These are phyloP conservation scores for Aphanoascus verrucosus DNA, from an alignment of 2,329 filamentous ascomycete genomes.

Conservation along the genomic window DNA sequence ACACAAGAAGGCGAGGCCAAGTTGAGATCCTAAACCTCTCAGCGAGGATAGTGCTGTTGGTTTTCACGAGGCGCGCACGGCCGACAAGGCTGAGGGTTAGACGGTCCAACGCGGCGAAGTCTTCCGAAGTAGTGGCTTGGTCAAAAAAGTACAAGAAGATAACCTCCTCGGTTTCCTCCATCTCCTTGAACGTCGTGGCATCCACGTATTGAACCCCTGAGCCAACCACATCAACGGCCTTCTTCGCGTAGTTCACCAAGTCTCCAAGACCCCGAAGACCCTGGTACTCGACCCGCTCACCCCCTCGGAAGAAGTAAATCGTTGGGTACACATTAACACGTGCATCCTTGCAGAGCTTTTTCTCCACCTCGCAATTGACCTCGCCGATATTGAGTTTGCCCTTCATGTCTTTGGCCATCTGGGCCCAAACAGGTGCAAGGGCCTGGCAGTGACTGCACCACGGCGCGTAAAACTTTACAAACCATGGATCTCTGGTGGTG, in stretches of 20 bases:
- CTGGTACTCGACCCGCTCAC: constrained; percentile 84
- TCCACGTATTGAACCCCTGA: constrained; percentile 72
- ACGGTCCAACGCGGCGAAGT: constrained; percentile 78
- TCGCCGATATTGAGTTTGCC: constrained; percentile 84
- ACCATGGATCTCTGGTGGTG: constrained; percentile 84
- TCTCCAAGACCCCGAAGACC: constrained; percentile 88
- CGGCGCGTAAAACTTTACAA: constrained; percentile 96
- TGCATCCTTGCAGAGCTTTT: constrained; percentile 84
- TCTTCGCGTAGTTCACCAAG: constrained; percentile 74
- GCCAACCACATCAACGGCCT: constrained; percentile 66
- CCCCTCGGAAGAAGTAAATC: constrained; percentile 82
- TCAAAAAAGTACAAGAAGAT: constrained; percentile 98
- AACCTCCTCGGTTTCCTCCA: constrained; percentile 90
- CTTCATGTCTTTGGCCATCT: constrained; percentile 84
- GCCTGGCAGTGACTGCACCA: constrained; percentile 96
- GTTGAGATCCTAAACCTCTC: constrained; percentile 90
- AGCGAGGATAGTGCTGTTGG: constrained; percentile 62
- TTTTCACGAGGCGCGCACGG: constrained; percentile 86
- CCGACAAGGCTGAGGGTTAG: constrained; percentile 81
- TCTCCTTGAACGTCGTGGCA: constrained; percentile 59
- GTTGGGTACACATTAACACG: constrained; percentile 72
- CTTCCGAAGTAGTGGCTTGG: constrained; percentile 82
- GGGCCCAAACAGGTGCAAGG: constrained; percentile 79
- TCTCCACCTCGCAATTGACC: constrained; percentile 84
- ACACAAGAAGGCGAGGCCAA: constrained; percentile 87